Conservation (phyloP, 495 filamentous ascomycete species). For the Hypoxylon fragiforme region DNA sequence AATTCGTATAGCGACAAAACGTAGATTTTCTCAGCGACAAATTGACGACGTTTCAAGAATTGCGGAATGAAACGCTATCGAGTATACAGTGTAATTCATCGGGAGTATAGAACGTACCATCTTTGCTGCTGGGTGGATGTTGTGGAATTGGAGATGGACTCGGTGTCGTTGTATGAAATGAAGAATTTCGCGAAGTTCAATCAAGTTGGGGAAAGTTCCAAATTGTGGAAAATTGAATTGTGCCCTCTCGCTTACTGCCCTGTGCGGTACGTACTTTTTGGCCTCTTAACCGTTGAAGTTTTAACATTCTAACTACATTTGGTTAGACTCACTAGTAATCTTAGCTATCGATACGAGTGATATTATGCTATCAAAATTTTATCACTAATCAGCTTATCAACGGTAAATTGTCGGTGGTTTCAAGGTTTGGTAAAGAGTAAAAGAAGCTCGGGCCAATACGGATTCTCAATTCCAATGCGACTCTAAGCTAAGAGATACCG, state of each 20-base stretch:
- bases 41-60: too few species aligned
- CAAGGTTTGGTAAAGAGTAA: not conserved
- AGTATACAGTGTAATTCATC: not conserved
- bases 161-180: conserved; percentile 36
- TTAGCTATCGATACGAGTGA: not conserved
- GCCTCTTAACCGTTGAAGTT: too few species aligned
- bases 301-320: too few species aligned
- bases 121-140: conserved; percentile 38
- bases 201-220: conserved; percentile 30
- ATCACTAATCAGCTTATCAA: not conserved
- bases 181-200: conserved; percentile 37
- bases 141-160: conserved; percentile 37
- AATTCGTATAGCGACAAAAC: too few species aligned
- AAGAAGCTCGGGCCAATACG: conserved; percentile 23
- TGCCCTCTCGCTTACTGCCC: conserved; percentile 40
- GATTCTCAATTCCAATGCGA: conserved; percentile 6
- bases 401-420: conserved; percentile 15
- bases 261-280: conserved; percentile 32
- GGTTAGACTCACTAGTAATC: too few species aligned
- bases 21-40: not conserved
- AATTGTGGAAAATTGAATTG: conserved; percentile 43
- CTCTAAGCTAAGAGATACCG: not conserved
- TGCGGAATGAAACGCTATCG: too few species aligned
- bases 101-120: conserved; percentile 36
- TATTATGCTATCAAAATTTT: too few species aligned